These are phyloP conservation scores for Stropharia rugosoannulata DNA, from an alignment of 768 basidiomycete species.

Conservation along the genomic window DNA sequence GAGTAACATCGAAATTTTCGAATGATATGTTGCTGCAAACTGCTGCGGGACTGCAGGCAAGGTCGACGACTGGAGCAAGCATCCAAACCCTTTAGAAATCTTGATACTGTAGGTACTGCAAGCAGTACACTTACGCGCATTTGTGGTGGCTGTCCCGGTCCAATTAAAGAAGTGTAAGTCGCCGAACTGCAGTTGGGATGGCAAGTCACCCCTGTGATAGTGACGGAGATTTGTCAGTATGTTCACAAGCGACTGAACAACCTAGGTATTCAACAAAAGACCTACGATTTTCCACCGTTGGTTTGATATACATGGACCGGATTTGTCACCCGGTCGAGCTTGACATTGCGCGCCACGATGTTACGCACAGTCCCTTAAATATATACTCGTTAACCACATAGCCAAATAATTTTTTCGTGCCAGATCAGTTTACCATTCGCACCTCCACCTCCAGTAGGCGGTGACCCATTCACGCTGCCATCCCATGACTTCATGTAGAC, in stretches of 20 bases:
- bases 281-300: constrained; percentile 45
- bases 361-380: constrained; percentile 42
- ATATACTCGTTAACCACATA: constrained; percentile 1
- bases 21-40: constrained; percentile 46
- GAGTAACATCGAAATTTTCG: constrained; percentile 35
- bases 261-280: not conserved
- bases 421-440: constrained; percentile 37
- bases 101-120: too few species aligned
- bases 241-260: not conserved
- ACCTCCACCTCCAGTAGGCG: constrained; percentile 58
- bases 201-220: constrained; percentile 42
- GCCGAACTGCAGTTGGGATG: constrained; percentile 47
- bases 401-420: not conserved
- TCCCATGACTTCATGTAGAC: constrained; percentile 61
- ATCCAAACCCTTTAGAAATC: not conserved
- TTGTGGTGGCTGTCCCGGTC: constrained; percentile 44
- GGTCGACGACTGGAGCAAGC: constrained; percentile 8
- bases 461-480: constrained; percentile 46
- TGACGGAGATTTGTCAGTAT: not conserved
- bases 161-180: constrained; percentile 46
- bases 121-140: constrained; percentile 28
- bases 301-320: constrained; percentile 53
- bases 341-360: constrained; percentile 39
- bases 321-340: constrained; percentile 43
- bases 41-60: constrained; percentile 48